Conservation (phyloP, 1,284 basidiomycete genomes). For the Pholiota adiposa region DNA sequence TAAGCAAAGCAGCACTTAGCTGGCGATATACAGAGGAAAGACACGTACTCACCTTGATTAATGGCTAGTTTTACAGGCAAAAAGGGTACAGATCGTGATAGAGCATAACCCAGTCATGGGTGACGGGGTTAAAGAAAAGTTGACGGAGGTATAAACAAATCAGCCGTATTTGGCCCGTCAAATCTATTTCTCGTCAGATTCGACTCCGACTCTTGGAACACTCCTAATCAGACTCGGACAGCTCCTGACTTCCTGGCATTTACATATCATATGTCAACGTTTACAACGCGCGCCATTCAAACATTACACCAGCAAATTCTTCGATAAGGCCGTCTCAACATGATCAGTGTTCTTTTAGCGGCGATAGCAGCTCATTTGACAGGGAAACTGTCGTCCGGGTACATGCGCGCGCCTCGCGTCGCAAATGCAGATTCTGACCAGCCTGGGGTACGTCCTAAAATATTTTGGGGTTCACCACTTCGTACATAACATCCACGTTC, state of each 20-base stretch:
- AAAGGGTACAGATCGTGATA: constrained; percentile 18
- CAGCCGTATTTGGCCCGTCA: constrained; percentile 9
- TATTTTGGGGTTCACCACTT: constrained; percentile 2
- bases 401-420: background rate
- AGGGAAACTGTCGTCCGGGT: background rate
- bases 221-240: background rate
- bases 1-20: background rate
- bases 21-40: constrained; percentile 4
- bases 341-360: background rate
- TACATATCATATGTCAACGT: background rate
- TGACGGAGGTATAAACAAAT: constrained; percentile 15
- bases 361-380: background rate
- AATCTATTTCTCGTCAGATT: constrained; percentile 20
- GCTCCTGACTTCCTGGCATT: background rate
- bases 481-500: background rate
- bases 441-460: background rate
- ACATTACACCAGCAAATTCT: no score
- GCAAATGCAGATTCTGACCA: background rate
- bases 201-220: constrained; percentile 2
- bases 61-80: constrained; percentile 16
- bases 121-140: constrained; percentile 24
- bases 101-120: constrained; percentile 20
- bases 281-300: background rate
- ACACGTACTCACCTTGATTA: constrained; percentile 16
- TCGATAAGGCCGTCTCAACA: background rate